These are phyloP conservation scores for Suhomyces bribrorum DNA, from an alignment of 1,139 yeast species.

Conservation along the genomic window DNA sequence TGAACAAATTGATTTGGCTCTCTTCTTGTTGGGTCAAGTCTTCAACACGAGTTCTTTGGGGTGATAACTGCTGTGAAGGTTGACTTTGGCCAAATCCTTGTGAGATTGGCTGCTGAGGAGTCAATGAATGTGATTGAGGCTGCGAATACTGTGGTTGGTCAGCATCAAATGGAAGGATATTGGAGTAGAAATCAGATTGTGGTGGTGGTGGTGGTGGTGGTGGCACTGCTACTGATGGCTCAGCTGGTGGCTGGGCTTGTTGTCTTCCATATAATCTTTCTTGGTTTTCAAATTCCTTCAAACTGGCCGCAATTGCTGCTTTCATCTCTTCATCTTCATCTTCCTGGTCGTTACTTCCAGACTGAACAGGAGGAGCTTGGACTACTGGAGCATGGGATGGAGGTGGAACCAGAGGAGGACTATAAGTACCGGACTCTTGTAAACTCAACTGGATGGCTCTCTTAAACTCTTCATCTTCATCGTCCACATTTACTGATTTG, in stretches of 20 bases:
- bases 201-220: slow-evolving; percentile 12
- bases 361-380: too few species aligned
- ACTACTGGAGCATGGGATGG: slow-evolving; percentile 8
- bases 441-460: slow-evolving; percentile 79
- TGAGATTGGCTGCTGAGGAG: background rate
- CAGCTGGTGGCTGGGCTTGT: slow-evolving; percentile 13
- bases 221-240: slow-evolving; percentile 13
- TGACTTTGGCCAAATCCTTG: slow-evolving; percentile 6
- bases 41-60: slow-evolving; percentile 17
- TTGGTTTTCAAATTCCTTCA: slow-evolving; percentile 64
- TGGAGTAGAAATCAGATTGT: slow-evolving; percentile 36
- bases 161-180: slow-evolving; percentile 20
- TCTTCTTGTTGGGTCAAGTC: slow-evolving; percentile 62
- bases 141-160: slow-evolving; percentile 9
- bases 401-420: slow-evolving; percentile 16
- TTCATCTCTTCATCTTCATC: slow-evolving; percentile 89
- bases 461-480: slow-evolving; percentile 76
- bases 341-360: slow-evolving; percentile 37
- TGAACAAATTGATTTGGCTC: slow-evolving; percentile 67
- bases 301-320: slow-evolving; percentile 94
- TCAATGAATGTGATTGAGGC: too few species aligned
- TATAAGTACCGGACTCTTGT: slow-evolving; percentile 47
- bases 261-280: slow-evolving; percentile 21
- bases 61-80: slow-evolving; percentile 8
- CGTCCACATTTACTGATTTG: slow-evolving; percentile 25